These are phyloP conservation scores for Penicillium mononematosum DNA, from an alignment of 495 filamentous ascomycete species.

Conservation along the genomic window DNA sequence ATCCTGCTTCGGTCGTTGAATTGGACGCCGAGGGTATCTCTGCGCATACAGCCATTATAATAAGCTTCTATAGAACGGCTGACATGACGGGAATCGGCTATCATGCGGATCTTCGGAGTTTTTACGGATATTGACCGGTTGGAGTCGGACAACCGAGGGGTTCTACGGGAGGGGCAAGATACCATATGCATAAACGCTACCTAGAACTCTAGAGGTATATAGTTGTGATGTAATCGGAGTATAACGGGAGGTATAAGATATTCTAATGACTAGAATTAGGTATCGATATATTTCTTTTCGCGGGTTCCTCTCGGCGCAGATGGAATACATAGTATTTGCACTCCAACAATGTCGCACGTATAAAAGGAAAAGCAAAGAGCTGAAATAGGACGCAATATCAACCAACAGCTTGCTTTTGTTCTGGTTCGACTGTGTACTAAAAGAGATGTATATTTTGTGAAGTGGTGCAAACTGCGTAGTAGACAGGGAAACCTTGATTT, in stretches of 20 bases:
- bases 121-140: slow-evolving; percentile 20
- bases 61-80: background rate
- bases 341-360: background rate
- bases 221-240: background rate
- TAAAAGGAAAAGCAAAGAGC: background rate
- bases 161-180: background rate
- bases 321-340: background rate
- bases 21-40: slow-evolving; percentile 14
- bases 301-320: background rate
- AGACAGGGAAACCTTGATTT: background rate
- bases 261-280: background rate
- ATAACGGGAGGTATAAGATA: background rate
- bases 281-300: background rate
- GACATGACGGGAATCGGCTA: background rate
- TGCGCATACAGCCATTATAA: background rate
- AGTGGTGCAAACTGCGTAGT: background rate
- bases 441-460: background rate
- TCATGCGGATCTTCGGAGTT: slow-evolving; percentile 27
- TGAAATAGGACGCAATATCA: background rate
- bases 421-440: background rate
- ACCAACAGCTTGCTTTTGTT: background rate
- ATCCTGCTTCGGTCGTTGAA: slow-evolving; percentile 18
- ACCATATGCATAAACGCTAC: slow-evolving; percentile 4
- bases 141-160: slow-evolving; percentile 21
- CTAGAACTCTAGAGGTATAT: background rate